Evolutionary conservation across 2,329 filamentous ascomycete species (phyloP).

Genomic region (Verticillium zaregamsianum): DNA sequence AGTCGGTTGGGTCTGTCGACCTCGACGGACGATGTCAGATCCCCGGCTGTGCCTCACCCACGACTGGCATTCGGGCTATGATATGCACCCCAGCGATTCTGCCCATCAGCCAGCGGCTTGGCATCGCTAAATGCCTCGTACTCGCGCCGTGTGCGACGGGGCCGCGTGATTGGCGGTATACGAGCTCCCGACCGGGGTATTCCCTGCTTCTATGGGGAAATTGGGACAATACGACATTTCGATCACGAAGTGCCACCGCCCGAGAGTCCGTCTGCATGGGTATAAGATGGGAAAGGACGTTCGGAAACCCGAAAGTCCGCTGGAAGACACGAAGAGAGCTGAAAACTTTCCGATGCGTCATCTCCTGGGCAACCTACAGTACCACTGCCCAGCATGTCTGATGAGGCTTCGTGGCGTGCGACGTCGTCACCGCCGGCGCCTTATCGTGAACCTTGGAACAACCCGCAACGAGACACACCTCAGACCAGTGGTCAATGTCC

Average conservation of each 20-base stretch:
- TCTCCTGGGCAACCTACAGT: too few relatives aligned
- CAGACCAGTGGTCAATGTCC: slow-evolving; percentile 4
- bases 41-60: not conserved
- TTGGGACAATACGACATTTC: too few relatives aligned
- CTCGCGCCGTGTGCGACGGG: not conserved
- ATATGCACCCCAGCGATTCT: not conserved
- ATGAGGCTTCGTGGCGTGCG: too few relatives aligned
- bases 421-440: too few relatives aligned
- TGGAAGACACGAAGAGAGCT: too few relatives aligned
- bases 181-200: not conserved
- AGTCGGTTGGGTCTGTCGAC: not conserved
- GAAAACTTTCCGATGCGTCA: too few relatives aligned
- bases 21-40: not conserved
- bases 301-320: too few relatives aligned
- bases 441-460: not conserved
- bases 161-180: not conserved
- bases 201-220: not conserved
- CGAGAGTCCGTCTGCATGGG: not conserved
- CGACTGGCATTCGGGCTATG: not conserved
- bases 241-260: too few relatives aligned
- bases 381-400: too few relatives aligned
- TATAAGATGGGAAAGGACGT: too few relatives aligned
- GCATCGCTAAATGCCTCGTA: not conserved
- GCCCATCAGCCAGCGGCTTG: not conserved
- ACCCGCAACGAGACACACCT: slow-evolving; percentile 1